phyloP scores from a whole-genome alignment of 805 yeast genomes.

The Scheffersomyces lignosus region DNA sequence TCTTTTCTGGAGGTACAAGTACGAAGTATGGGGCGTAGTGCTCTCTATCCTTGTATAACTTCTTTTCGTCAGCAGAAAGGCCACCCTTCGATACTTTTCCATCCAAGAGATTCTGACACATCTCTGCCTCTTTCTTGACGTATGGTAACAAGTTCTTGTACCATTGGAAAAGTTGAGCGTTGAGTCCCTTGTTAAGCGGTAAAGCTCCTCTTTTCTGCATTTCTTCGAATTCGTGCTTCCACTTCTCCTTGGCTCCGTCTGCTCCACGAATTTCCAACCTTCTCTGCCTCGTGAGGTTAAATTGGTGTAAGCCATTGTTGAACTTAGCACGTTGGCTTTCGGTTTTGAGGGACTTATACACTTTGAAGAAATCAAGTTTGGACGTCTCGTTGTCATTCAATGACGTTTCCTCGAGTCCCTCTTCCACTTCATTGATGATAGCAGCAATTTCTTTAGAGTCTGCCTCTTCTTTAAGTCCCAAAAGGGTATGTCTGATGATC shows the following conservation, averaged over 20 bases:
- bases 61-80: constrained; percentile 18
- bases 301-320: constrained; percentile 63
- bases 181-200: constrained; percentile 58
- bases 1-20: constrained; percentile 72
- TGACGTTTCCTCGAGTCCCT: constrained; percentile 24
- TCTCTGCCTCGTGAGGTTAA: constrained; percentile 75
- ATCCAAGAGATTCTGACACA: constrained; percentile 48
- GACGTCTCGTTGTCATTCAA: constrained; percentile 35
- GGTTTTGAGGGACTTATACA: constrained; percentile 53
- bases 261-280: constrained; percentile 75
- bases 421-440: constrained; percentile 27
- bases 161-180: constrained; percentile 84
- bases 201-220: constrained; percentile 58
- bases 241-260: constrained; percentile 82
- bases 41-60: constrained; percentile 42
- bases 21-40: constrained; percentile 76
- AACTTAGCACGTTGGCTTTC: constrained; percentile 50
- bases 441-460: constrained; percentile 20
- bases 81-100: constrained; percentile 20
- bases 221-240: constrained; percentile 82
- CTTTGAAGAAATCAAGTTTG: constrained; percentile 64
- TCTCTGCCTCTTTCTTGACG: constrained; percentile 62
- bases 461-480: constrained; percentile 37
- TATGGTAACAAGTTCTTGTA: constrained; percentile 69
- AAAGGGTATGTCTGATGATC: constrained; percentile 71